Base-by-base conservation (phyloP, 495 filamentous ascomycete species). In the Trichoderma asperelloides region DNA sequence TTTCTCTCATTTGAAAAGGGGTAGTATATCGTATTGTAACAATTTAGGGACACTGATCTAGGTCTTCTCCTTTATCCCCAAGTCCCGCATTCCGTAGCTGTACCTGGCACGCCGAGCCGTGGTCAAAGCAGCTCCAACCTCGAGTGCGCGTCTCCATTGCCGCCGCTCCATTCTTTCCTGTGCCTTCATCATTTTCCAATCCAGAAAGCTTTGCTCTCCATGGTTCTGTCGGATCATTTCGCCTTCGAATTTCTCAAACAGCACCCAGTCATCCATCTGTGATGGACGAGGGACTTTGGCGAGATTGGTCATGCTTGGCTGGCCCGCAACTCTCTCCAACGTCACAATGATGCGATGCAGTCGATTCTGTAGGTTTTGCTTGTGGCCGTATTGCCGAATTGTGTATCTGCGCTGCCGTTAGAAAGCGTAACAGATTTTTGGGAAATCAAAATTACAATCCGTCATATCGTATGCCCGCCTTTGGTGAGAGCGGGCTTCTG, bases 381-480 rank as follows among this genome's bases (percentile, higher is more conserved):
- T 77, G 62, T 71, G 76, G n/a, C 78, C 72, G 68, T 78, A 80
- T 43, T 74, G 74, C 21, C 67, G 71, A 27, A 84, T 18, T 43
- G 63, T 71, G 69, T 76, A 77, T 45, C 77, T 79, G 21, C 2
- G 27, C 37, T 33, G 0, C 0, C 0, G 21, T 63, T 64, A n/a
- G 69, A 72, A 57, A 73, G 72, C 23, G 67, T 69, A 5, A 0
- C 41, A 18, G 5, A 23, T 57, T 40, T 25, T 2, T 6, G 47
- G 7, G 33, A 2, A 0, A 23, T 18, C 3, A 23, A 1, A 77
- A 78, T 65, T 73, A 85, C 80, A 82, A 65, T 63, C 82, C 82
- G 69, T 85, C 82, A 49, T 82, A 82, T 62, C 82, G 72, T 7
- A 85, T 67, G 3, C 82, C 82, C 1, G 73, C 79, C 33, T 64